Evolutionary conservation across 371 early-diverging fungal species (phyloP).

Genomic region (Syncephalastrum sp.): DNA sequence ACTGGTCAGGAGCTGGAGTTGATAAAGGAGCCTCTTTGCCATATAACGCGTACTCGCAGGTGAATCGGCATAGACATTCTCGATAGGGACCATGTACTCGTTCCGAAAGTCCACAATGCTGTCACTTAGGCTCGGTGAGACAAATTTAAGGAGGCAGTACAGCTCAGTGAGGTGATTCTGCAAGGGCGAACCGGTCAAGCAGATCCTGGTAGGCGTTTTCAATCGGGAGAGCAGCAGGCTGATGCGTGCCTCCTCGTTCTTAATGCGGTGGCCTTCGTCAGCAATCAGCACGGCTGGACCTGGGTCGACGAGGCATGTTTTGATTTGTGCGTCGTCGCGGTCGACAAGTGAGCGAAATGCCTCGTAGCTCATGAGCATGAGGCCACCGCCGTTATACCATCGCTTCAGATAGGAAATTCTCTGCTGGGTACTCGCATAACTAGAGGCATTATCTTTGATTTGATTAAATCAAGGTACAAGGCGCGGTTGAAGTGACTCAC

Average conservation of each 20-base stretch:
- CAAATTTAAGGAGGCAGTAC: constrained; percentile 74
- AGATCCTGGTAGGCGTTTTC: constrained; percentile 62
- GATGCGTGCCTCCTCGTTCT: constrained; percentile 57
- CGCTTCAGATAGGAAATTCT: constrained; percentile 27
- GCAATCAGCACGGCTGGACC: constrained; percentile 75
- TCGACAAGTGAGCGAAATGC: constrained; percentile 47
- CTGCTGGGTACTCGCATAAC: neutral
- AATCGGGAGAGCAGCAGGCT: constrained; percentile 41
- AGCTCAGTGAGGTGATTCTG: constrained; percentile 79
- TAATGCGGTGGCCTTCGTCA: constrained; percentile 89
- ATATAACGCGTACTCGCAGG: constrained; percentile 35
- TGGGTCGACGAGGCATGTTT: constrained; percentile 42
- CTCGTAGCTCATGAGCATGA: constrained; percentile 68
- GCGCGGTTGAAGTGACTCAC: constrained; percentile 8
- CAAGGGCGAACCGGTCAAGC: constrained; percentile 87
- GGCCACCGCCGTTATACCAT: constrained; percentile 64
- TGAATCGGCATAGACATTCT: constrained; percentile 62
- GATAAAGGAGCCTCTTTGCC: constrained; percentile 17
- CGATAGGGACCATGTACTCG: constrained; percentile 67
- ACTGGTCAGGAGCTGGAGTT: constrained; percentile 15
- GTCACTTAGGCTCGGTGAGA: constrained; percentile 64
- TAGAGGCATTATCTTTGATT: neutral
- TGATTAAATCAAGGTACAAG: neutral
- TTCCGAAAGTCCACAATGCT: constrained; percentile 50
- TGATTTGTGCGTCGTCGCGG: constrained; percentile 17